Evolutionary conservation across 352 stramenopile species (phyloP).

Genomic region (Globisporangium megalacanthum): DNA sequence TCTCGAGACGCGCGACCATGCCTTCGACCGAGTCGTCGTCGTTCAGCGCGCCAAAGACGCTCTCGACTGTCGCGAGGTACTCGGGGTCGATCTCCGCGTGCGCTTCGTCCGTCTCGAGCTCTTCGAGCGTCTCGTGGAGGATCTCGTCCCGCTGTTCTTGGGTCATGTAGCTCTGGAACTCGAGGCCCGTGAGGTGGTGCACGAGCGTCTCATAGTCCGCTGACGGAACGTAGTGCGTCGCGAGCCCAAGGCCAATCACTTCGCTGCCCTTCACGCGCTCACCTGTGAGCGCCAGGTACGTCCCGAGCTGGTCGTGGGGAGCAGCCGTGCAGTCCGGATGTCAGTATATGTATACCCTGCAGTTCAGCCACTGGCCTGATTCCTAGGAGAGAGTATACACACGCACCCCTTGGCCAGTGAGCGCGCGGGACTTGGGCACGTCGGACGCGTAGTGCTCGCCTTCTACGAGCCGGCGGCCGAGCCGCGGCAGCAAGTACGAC

Average conservation of each 20-base stretch:
- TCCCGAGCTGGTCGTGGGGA: conserved; percentile 54
- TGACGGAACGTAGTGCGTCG: conserved; percentile 95
- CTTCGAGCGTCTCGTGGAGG: conserved; percentile 67
- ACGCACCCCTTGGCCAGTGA: conserved; percentile 67
- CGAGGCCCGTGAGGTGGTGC: conserved; percentile 77
- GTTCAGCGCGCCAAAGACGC: conserved; percentile 70
- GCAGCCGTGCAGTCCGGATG: too few relatives aligned
- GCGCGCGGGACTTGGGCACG: conserved; percentile 60
- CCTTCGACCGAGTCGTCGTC: conserved; percentile 70
- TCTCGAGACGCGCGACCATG: conserved; percentile 52
- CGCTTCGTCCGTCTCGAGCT: conserved; percentile 81
- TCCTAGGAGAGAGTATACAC: too few relatives aligned
- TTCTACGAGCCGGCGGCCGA: conserved; percentile 62
- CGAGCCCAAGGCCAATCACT: conserved; percentile 91
- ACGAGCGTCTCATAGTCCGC: conserved; percentile 86
- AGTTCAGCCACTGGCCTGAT: background rate
- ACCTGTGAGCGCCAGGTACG: conserved; percentile 95
- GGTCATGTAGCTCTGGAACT: conserved; percentile 63
- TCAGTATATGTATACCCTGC: too few relatives aligned
- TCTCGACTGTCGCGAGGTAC: conserved; percentile 73
- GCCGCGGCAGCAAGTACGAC: conserved; percentile 90
- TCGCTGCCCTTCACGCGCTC: conserved; percentile 87
- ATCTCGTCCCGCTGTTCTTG: conserved; percentile 84
- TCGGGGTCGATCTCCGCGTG: conserved; percentile 74
- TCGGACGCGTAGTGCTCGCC: conserved; percentile 69